Percentiles rank a stretch among this genome's conserved stretches.
Conservation (phyloP, 768 basidiomycete species). For the Calocera viscosa region DNA sequence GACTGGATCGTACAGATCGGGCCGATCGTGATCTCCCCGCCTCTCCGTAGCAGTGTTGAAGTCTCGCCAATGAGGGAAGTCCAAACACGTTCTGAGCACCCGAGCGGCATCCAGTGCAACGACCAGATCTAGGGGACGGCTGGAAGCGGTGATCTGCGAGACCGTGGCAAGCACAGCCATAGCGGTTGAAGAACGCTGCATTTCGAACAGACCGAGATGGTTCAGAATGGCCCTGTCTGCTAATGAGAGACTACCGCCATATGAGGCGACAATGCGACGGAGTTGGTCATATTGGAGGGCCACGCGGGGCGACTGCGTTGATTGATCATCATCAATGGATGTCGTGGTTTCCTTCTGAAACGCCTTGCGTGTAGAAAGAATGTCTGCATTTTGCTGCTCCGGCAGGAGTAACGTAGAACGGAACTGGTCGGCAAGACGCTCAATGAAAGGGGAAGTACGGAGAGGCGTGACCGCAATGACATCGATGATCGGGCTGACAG, state of each 20-base stretch:
- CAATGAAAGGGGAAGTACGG: not conserved
- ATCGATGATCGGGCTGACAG: too few species aligned
- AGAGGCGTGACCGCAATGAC: too few species aligned
- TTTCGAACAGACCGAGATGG: conserved; percentile 69
- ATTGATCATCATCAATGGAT: not conserved
- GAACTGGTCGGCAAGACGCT: not conserved
- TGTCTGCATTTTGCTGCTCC: not conserved
- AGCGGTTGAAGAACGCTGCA: conserved; percentile 51
- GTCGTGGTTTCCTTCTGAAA: not conserved
- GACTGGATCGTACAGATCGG: conserved; percentile 62
- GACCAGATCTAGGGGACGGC: conserved; percentile 49
- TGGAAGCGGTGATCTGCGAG: conserved; percentile 32
- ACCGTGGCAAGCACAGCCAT: conserved; percentile 49
- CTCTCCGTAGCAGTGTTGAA: conserved; percentile 31
- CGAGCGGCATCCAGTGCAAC: conserved; percentile 53
- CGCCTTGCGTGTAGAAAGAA: not conserved
- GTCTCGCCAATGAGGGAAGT: conserved; percentile 55
- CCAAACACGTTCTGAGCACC: conserved; percentile 57
- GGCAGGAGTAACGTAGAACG: not conserved
- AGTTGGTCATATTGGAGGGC: conserved; percentile 78
- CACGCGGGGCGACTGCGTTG: conserved; percentile 39
- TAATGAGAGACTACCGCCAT: conserved; percentile 55
- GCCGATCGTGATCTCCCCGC: conserved; percentile 18
- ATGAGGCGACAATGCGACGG: conserved; percentile 61
- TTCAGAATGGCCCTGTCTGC: conserved; percentile 57